Conservation (phyloP, 352 stramenopile species). For the Phytophthora aleatoria region DNA sequence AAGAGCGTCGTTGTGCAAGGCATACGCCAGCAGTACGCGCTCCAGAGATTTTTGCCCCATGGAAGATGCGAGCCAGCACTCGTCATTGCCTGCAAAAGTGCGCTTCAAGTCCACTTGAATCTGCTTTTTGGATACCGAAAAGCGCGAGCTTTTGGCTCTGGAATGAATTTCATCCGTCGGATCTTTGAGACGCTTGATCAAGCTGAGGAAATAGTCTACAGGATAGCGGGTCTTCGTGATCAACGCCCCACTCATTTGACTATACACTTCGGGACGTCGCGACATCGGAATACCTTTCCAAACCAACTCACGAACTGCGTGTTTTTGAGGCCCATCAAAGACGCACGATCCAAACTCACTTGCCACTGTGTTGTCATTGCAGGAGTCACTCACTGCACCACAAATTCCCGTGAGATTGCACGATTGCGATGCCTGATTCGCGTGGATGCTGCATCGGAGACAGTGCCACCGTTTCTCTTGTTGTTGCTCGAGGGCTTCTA, state of each 20-base stretch:
- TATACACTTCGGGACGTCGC: constrained; percentile 50
- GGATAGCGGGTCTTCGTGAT: constrained; percentile 23
- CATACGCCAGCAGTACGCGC: constrained; percentile 79
- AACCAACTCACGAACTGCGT: constrained; percentile 33
- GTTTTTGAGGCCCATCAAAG: constrained; percentile 10
- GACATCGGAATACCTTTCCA: constrained; percentile 60
- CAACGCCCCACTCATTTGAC: constrained; percentile 47
- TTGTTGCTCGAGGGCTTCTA: constrained; percentile 44
- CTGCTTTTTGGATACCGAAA: constrained; percentile 50
- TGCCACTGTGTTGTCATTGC: background rate
- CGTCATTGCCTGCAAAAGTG: constrained; percentile 67
- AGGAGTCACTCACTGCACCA: background rate
- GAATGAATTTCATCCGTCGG: constrained; percentile 26
- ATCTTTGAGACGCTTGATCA: constrained; percentile 29
- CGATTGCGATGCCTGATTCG: background rate
- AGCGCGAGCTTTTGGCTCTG: constrained; percentile 21
- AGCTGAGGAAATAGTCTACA: constrained; percentile 42
- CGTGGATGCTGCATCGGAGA: constrained; percentile 15
- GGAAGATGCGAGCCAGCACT: constrained; percentile 59
- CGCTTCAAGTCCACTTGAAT: constrained; percentile 72
- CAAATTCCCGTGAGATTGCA: background rate
- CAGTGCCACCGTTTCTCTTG: constrained; percentile 43
- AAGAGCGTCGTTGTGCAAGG: constrained; percentile 72
- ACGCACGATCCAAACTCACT: constrained; percentile 2
- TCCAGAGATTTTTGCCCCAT: constrained; percentile 55